A percentile compares a stretch with the other conserved stretches of the same genome.
phyloP scores from a whole-genome alignment of 2,329 filamentous ascomycete species.

The Atkinsonella hypoxylon region DNA sequence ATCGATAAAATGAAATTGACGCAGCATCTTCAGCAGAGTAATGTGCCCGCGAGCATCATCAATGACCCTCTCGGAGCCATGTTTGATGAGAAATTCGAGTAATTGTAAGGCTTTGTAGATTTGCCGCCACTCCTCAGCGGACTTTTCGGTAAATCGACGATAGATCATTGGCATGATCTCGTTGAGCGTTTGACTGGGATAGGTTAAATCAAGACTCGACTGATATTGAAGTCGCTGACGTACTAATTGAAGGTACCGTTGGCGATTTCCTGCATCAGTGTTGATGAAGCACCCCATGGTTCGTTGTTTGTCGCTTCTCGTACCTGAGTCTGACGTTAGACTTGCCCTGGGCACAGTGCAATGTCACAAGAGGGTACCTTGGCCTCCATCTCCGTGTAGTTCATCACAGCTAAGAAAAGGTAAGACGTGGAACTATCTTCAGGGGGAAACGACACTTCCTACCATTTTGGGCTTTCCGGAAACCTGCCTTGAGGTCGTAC shows the following conservation, averaged over 20 bases:
- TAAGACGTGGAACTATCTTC: slow-evolving; percentile 15
- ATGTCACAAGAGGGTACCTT: slow-evolving; percentile 32
- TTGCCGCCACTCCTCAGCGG: slow-evolving; percentile 96
- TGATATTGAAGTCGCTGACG: slow-evolving; percentile 21
- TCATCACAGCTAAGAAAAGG: slow-evolving; percentile 70
- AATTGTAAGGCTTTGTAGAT: slow-evolving; percentile 98
- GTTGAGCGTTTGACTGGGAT: slow-evolving; percentile 74
- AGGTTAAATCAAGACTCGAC: not conserved
- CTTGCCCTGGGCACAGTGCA: slow-evolving; percentile 3
- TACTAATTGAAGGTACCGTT: slow-evolving; percentile 98
- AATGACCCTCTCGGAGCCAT: slow-evolving; percentile 92
- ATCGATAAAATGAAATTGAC: slow-evolving; percentile 96
- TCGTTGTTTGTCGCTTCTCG: slow-evolving; percentile 98
- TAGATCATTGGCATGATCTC: slow-evolving; percentile 99
- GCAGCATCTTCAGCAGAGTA: slow-evolving; percentile 92
- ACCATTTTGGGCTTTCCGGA: slow-evolving; percentile 97
- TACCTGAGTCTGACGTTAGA: slow-evolving; percentile 41
- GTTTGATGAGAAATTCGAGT: slow-evolving; percentile 94
- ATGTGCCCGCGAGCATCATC: slow-evolving; percentile 94
- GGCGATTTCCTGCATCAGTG: slow-evolving; percentile 94
- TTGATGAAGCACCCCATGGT: slow-evolving; percentile 81
- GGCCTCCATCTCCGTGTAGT: slow-evolving; percentile 88
- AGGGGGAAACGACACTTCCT: slow-evolving; percentile 11
- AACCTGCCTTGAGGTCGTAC: slow-evolving; percentile 90
- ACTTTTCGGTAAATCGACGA: slow-evolving; percentile 96